Evolutionary conservation across 306 rosid genomes (phyloP).

Genomic region (Pterocarpus macrocarpus): DNA sequence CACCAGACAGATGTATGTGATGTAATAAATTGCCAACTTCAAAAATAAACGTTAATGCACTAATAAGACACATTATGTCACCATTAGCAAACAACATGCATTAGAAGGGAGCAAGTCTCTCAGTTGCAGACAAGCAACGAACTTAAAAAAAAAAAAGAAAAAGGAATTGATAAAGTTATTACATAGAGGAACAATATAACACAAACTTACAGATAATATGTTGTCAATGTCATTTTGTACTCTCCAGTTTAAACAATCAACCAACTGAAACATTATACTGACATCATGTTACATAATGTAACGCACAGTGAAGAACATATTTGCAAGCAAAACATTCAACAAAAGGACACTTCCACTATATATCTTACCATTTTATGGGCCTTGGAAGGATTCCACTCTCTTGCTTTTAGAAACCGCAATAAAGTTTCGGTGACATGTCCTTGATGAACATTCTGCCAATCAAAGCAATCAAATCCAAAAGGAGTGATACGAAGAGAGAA

Average conservation of each 20-base stretch:
- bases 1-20: conserved; percentile 27
- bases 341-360: conserved; percentile 14
- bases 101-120: conserved; percentile 19
- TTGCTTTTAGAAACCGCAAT: conserved; percentile 85
- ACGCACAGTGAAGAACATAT: conserved; percentile 1
- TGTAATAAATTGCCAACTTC: background rate
- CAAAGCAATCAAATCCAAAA: conserved; percentile 23
- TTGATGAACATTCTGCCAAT: conserved; percentile 86
- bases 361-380: conserved; percentile 81
- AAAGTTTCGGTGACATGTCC: conserved; percentile 69
- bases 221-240: conserved; percentile 87
- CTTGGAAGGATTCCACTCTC: conserved; percentile 79
- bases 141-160: conserved; percentile 22
- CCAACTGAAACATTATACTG: conserved; percentile 66
- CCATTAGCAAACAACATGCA: background rate
- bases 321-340: conserved; percentile 26
- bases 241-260: conserved; percentile 94
- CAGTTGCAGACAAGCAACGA: background rate
- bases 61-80: background rate
- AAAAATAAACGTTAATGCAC: conserved; percentile 22
- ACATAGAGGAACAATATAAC: conserved; percentile 7
- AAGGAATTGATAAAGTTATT: background rate
- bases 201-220: conserved; percentile 76
- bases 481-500: background rate
- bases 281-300: conserved; percentile 5